A percentile compares a stretch with the other conserved stretches of the same genome.
Conservation (phyloP, 768 basidiomycete species). For the Mycena metata region DNA sequence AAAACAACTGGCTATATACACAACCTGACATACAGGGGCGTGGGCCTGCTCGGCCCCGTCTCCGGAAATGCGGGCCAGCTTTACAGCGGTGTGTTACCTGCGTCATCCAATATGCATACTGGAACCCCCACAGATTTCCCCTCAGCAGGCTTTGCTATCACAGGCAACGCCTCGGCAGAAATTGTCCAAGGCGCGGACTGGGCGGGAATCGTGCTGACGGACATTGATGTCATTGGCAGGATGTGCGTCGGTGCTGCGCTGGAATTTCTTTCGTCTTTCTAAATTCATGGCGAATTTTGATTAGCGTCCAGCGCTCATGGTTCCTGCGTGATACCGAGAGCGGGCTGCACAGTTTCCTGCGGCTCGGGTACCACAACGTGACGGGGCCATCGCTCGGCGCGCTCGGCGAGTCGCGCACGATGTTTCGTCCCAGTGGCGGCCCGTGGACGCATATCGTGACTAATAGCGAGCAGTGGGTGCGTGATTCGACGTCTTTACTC, state of each 20-base stretch:
- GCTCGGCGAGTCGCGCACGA: slow-evolving; percentile 46
- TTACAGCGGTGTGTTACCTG: slow-evolving; percentile 25
- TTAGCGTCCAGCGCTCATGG: slow-evolving; percentile 44
- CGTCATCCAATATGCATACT: neutral
- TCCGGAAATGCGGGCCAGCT: slow-evolving; percentile 42
- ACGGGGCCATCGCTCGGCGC: slow-evolving; percentile 37
- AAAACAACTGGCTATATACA: slow-evolving; percentile 41
- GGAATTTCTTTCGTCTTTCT: too few species aligned
- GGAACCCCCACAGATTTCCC: slow-evolving; percentile 38
- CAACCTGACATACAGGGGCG: slow-evolving; percentile 37
- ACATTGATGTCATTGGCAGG: slow-evolving; percentile 34
- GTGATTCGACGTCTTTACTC: neutral
- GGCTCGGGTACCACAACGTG: slow-evolving; percentile 42
- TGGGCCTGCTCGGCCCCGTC: slow-evolving; percentile 38
- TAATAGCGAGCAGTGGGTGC: slow-evolving; percentile 45
- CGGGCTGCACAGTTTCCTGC: slow-evolving; percentile 45
- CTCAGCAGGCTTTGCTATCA: slow-evolving; percentile 36
- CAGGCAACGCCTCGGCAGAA: slow-evolving; percentile 24
- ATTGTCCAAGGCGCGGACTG: slow-evolving; percentile 35
- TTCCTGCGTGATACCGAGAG: slow-evolving; percentile 44
- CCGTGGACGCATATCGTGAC: slow-evolving; percentile 45
- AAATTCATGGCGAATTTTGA: too few species aligned
- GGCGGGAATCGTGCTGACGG: slow-evolving; percentile 45
- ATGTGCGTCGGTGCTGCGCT: slow-evolving; percentile 3
- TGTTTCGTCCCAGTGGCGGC: slow-evolving; percentile 45